phyloP scores from a whole-genome alignment of 371 early-diverging fungal genomes.

The Mitosporidium daphniae region DNA sequence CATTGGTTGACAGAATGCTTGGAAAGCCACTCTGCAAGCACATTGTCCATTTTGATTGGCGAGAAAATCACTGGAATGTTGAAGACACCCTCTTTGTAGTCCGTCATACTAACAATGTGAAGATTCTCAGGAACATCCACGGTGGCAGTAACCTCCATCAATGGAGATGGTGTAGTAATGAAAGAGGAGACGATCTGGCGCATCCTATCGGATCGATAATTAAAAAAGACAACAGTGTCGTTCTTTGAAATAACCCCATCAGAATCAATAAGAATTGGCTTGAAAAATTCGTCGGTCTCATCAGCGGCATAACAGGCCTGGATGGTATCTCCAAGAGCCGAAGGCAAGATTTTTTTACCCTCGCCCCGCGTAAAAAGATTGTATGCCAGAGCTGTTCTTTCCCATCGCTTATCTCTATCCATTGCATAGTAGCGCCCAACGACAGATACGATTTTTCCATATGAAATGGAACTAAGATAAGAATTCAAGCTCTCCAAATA shows the following conservation, averaged over 20 bases:
- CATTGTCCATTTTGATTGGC: slow-evolving; percentile 71
- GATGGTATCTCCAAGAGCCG: slow-evolving; percentile 14
- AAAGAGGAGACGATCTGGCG: slow-evolving; percentile 61
- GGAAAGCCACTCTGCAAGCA: slow-evolving; percentile 75
- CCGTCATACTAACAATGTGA: slow-evolving; percentile 68
- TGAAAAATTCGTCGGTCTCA: slow-evolving; percentile 87
- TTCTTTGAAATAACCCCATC: slow-evolving; percentile 10
- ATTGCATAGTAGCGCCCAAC: slow-evolving; percentile 95
- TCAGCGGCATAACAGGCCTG: slow-evolving; percentile 36
- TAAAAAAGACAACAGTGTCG: slow-evolving; percentile 58
- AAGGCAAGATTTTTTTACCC: background rate
- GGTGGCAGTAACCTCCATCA: slow-evolving; percentile 13
- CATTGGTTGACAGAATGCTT: slow-evolving; percentile 41
- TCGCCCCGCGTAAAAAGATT: slow-evolving; percentile 39
- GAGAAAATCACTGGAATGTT: slow-evolving; percentile 65
- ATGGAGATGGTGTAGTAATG: slow-evolving; percentile 50
- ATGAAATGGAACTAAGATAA: slow-evolving; percentile 5
- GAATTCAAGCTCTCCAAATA: slow-evolving; percentile 27
- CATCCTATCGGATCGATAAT: slow-evolving; percentile 93
- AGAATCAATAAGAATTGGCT: slow-evolving; percentile 47
- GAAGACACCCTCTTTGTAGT: slow-evolving; percentile 76
- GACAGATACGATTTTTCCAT: slow-evolving; percentile 60
- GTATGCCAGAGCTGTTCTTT: slow-evolving; percentile 63
- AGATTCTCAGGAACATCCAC: slow-evolving; percentile 22
- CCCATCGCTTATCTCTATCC: slow-evolving; percentile 99